A percentile compares a stretch with the other conserved stretches of the same genome.
Conservation (phyloP, 2,329 filamentous ascomycete genomes). For the Cladosporium sp. region DNA sequence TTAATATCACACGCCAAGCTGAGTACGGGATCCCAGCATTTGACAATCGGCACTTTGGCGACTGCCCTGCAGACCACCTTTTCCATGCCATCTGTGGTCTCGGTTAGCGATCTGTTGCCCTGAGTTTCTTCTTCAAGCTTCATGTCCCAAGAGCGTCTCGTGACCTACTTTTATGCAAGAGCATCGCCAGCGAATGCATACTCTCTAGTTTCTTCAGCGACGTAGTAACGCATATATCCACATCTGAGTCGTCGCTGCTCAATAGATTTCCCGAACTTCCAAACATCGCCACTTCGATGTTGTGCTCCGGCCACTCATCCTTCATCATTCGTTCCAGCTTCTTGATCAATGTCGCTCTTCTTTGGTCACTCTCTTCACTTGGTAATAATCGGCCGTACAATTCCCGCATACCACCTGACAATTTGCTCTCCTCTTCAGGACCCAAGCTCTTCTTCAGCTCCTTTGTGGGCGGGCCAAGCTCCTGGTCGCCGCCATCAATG, state of each 20-base stretch:
- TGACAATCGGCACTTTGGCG: conserved; percentile 97
- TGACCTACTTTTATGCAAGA: conserved; percentile 77
- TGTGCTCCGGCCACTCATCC: conserved; percentile 84
- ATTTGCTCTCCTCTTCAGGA: conserved; percentile 70
- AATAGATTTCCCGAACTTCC: conserved; percentile 96
- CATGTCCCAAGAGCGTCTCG: neutral
- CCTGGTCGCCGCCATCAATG: conserved; percentile 73
- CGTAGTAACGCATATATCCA: conserved; percentile 97
- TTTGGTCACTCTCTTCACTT: conserved; percentile 73
- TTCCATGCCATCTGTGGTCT: conserved; percentile 82
- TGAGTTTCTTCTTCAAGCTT: neutral
- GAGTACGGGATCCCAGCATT: conserved; percentile 95
- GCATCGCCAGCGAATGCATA: conserved; percentile 86
- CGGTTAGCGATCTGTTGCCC: conserved; percentile 29
- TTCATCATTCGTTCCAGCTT: conserved; percentile 90
- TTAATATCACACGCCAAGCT: conserved; percentile 95
- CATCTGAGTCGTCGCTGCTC: conserved; percentile 94
- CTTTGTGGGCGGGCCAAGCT: conserved; percentile 69
- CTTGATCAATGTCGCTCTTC: conserved; percentile 73
- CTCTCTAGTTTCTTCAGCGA: conserved; percentile 82
- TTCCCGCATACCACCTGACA: conserved; percentile 81
- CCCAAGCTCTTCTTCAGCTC: conserved; percentile 70
- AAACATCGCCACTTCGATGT: conserved; percentile 91
- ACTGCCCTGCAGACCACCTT: conserved; percentile 92
- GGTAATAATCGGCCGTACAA: conserved; percentile 85